These are phyloP conservation scores for Epichloe gansuensis DNA, from an alignment of 2,329 filamentous ascomycete species.

Conservation along the genomic window DNA sequence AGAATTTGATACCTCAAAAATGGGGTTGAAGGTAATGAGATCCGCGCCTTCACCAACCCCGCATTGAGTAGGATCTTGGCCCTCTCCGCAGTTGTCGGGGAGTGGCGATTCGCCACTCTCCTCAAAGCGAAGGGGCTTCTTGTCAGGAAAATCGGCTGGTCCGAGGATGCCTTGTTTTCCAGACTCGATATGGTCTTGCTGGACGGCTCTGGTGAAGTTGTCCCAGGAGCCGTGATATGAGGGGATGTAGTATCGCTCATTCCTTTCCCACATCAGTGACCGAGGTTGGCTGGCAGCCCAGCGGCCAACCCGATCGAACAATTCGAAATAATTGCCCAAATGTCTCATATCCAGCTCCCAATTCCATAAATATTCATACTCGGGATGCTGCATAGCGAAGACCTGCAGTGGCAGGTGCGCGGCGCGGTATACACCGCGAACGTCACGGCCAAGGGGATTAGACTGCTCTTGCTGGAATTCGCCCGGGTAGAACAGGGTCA, in stretches of 20 bases:
- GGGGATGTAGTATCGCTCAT: conserved; percentile 65
- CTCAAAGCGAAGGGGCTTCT: conserved; percentile 35
- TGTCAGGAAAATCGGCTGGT: conserved; percentile 41
- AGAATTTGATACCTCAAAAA: conserved; percentile 59
- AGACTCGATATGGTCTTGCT: conserved; percentile 43
- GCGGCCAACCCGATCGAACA: conserved; percentile 53
- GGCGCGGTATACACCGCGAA: conserved; percentile 59
- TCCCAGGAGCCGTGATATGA: conserved; percentile 57
- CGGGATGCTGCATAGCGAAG: conserved; percentile 49
- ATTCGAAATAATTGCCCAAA: conserved; percentile 57
- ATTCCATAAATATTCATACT: conserved; percentile 59
- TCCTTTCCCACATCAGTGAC: conserved; percentile 66
- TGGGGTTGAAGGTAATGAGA: conserved; percentile 64
- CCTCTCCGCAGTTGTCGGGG: conserved; percentile 41
- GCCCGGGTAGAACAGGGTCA: conserved; percentile 63
- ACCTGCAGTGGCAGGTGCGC: conserved; percentile 52
- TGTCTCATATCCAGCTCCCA: conserved; percentile 59
- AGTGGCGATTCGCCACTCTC: conserved; percentile 40
- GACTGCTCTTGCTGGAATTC: conserved; percentile 58
- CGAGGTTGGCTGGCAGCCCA: conserved; percentile 60
- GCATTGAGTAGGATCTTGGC: conserved; percentile 40
- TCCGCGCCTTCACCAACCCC: conserved; percentile 63
- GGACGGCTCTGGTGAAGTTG: conserved; percentile 55
- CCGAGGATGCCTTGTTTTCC: conserved; percentile 55
- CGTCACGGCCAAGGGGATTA: conserved; percentile 42